Evolutionary conservation across 2,329 filamentous ascomycete genomes (phyloP).

Genomic region (Malbranchea zuffiana): DNA sequence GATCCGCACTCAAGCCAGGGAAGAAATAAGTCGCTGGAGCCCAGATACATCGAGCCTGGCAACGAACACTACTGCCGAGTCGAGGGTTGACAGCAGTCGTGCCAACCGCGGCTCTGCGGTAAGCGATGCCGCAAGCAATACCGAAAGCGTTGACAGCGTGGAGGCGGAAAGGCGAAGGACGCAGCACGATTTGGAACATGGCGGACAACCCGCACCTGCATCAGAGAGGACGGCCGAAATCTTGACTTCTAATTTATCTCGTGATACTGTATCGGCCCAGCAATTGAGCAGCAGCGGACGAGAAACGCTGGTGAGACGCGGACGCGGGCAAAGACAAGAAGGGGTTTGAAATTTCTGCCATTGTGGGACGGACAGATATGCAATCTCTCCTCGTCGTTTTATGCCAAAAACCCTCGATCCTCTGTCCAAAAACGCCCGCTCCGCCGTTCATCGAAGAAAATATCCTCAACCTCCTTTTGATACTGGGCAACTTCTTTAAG

Average conservation of each 20-base stretch:
- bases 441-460: constrained; percentile 5
- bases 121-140: background rate
- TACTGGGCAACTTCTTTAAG: constrained; percentile 4
- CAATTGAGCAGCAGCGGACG: constrained; percentile 8
- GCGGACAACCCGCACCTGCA: constrained; percentile 5
- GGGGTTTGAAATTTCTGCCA: background rate
- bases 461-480: constrained; percentile 5
- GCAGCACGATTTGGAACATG: constrained; percentile 7
- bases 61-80: constrained; percentile 3
- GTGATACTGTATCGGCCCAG: constrained; percentile 5
- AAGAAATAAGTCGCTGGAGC: constrained; percentile 9
- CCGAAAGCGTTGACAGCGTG: background rate
- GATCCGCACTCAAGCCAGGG: too few relatives aligned
- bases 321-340: constrained; percentile 1
- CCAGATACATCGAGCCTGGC: constrained; percentile 8
- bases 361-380: background rate
- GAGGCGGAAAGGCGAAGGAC: constrained; percentile 7
- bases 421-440: too few relatives aligned
- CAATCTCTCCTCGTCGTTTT: too few relatives aligned
- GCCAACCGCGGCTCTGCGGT: constrained; percentile 3
- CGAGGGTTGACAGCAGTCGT: background rate
- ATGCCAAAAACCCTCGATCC: background rate
- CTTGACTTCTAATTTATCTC: background rate
- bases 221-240: constrained; percentile 6
- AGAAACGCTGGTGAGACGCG: background rate